Conservation (phyloP, 176 grass and related monocot species). For the Elymus sibiricus region DNA sequence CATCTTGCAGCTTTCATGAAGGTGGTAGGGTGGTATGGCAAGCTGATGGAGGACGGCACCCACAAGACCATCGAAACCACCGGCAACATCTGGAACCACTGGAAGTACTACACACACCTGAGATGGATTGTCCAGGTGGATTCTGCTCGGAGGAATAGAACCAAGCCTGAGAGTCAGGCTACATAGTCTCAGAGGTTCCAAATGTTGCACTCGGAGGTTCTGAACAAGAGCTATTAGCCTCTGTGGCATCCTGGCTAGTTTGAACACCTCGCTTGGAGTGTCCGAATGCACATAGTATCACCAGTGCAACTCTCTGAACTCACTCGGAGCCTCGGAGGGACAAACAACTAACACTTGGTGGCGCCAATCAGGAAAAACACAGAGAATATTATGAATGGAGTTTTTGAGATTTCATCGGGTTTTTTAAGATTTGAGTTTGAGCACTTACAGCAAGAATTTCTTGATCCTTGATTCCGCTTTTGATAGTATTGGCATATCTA, state of each 20-base stretch:
- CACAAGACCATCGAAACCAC: conserved; percentile 51
- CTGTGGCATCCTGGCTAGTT: too few species aligned
- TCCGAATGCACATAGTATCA: neutral
- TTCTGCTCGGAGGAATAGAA: too few species aligned
- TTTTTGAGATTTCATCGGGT: too few species aligned
- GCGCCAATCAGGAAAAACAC: neutral
- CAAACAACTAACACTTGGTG: neutral
- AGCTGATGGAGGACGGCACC: conserved; percentile 52
- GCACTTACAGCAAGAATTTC: neutral
- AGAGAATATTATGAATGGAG: neutral
- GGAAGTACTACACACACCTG: neutral
- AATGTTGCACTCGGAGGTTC: too few species aligned
- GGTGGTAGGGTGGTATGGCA: conserved; percentile 56
- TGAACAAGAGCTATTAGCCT: too few species aligned
- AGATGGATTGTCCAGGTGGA: too few species aligned
- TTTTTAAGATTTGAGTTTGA: neutral
- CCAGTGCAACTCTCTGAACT: neutral
- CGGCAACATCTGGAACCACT: conserved; percentile 77
- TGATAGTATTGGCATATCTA: neutral
- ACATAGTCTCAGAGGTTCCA: too few species aligned
- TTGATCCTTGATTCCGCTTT: neutral
- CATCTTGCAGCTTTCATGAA: conserved; percentile 29
- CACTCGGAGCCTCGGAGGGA: neutral
- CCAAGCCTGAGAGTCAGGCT: too few species aligned
- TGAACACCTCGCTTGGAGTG: too few species aligned